Base-by-base conservation (phyloP, 2,329 filamentous ascomycete genomes). In the Cordyceps fumosorosea region DNA sequence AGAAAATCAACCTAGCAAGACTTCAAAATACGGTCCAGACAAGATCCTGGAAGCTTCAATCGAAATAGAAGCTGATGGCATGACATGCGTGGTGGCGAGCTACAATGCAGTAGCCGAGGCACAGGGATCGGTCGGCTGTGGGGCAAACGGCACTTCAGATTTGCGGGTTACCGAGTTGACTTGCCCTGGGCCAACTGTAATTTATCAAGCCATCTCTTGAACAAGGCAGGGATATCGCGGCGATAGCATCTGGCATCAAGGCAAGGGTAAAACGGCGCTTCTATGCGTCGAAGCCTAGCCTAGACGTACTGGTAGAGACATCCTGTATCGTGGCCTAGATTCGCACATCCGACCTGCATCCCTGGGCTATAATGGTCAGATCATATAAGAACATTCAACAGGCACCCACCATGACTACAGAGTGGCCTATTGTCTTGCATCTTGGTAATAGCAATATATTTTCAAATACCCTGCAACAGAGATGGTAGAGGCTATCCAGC, bases 131-230 rank as follows among this genome's bases (percentile, higher is more conserved):
- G 16, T 29, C 16, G 20, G 32, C 18, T 26, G 56, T 58, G 56
- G 56, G 56, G 56, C 45, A 32, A 45, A 5, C 48, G 56, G 48
- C 47, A 59, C 5, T 44, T 24, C 18, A 37, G 48, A 22, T 44
- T 59, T 59, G 56, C 34, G 47, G 56, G 56, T 59, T 59, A 52
- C 56, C 18, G 56, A 59, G 56, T 52, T 59, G 51, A 24, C 7
- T 37, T 40, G 51, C n/a, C 44, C 11, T 47, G 44, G 18, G 40
- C 44, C 44, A 47, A 20, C n/a, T 47, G n/a, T n/a, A 44, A 44
- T 8, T 42, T n/a, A 44, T 4, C 14, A 18, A 20, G 44, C 18
- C n/a, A 47, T 22, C 18, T 47, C n/a, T 47, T 22, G n/a, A 12
- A 44, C 18, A 44, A 44, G 14, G 40, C 4, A 44, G 42, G 16